phyloP scores from a whole-genome alignment of 2,329 filamentous ascomycete genomes.

The Sphaceloma murrayae region DNA sequence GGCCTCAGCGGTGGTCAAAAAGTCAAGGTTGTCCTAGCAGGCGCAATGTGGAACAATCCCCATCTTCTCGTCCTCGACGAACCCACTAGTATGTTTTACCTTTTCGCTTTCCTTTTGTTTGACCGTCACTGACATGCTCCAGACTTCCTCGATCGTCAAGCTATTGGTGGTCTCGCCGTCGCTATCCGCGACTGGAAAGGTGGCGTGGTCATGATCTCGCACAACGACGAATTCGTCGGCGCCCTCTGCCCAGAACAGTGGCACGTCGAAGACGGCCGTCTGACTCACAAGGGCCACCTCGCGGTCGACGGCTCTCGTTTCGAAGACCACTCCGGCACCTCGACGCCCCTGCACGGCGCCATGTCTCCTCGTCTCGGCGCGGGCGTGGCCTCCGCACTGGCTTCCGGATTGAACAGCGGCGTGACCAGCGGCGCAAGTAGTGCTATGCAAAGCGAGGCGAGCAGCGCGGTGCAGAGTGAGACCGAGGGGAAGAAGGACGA shows the following conservation, averaged over 20 bases:
- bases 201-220: slow-evolving; percentile 97
- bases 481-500: slow-evolving; percentile 61
- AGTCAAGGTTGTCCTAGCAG: slow-evolving; percentile 95
- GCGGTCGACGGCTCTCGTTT: slow-evolving; percentile 73
- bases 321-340: slow-evolving; percentile 61
- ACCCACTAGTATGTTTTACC: slow-evolving; percentile 7
- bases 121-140: not conserved
- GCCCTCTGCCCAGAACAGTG: slow-evolving; percentile 94
- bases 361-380: slow-evolving; percentile 49
- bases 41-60: slow-evolving; percentile 70
- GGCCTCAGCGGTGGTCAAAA: slow-evolving; percentile 95
- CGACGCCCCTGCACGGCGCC: slow-evolving; percentile 54
- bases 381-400: slow-evolving; percentile 30
- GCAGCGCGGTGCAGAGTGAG: slow-evolving; percentile 39
- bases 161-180: slow-evolving; percentile 89
- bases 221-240: slow-evolving; percentile 98
- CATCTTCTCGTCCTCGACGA: slow-evolving; percentile 72
- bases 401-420: slow-evolving; percentile 17
- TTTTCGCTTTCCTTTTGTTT: not conserved
- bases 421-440: slow-evolving; percentile 23
- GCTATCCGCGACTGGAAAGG: slow-evolving; percentile 97
- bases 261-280: slow-evolving; percentile 80
- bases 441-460: slow-evolving; percentile 23
- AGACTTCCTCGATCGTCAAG: slow-evolving; percentile 32
- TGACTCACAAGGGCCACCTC: slow-evolving; percentile 71